These are phyloP conservation scores for Candida oleophila DNA, from an alignment of 805 yeast genomes.

Conservation along the genomic window DNA sequence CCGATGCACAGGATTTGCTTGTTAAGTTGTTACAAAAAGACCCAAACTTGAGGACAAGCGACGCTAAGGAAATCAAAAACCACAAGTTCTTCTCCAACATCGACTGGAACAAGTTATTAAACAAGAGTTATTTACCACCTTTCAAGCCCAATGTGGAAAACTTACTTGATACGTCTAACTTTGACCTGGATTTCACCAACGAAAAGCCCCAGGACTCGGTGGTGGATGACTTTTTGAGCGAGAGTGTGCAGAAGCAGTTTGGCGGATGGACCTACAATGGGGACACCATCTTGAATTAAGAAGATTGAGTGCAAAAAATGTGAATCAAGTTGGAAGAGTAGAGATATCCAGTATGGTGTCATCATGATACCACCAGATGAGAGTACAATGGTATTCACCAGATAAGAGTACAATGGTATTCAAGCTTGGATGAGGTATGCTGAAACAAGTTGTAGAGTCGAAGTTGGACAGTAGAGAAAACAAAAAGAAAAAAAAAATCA, in stretches of 20 bases:
- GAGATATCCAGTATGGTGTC: no score
- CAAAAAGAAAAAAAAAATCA: no score
- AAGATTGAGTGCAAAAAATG: slow-evolving; percentile 1
- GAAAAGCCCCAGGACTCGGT: slow-evolving; percentile 95
- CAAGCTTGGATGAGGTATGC: no score
- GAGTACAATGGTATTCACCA: no score
- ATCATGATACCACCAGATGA: no score
- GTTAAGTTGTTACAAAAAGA: slow-evolving; percentile 78
- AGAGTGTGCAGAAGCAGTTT: slow-evolving; percentile 94
- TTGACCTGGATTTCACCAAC: slow-evolving; percentile 86
- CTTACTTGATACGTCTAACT: slow-evolving; percentile 87
- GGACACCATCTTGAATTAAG: slow-evolving; percentile 30
- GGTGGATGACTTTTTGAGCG: slow-evolving; percentile 87
- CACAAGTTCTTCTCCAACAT: slow-evolving; percentile 87
- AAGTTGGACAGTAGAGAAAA: no score
- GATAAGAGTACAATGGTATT: no score
- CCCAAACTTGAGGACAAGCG: slow-evolving; percentile 75
- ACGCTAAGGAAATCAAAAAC: slow-evolving; percentile 78
- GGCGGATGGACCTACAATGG: slow-evolving; percentile 99
- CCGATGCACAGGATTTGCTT: slow-evolving; percentile 80
- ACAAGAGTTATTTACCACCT: slow-evolving; percentile 92
- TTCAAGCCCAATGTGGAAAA: slow-evolving; percentile 88
- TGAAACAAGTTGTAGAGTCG: no score
- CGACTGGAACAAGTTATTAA: slow-evolving; percentile 81
- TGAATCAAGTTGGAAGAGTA: not conserved